Base-by-base conservation (phyloP, 768 basidiomycete species). In the Hortiboletus campestris region DNA sequence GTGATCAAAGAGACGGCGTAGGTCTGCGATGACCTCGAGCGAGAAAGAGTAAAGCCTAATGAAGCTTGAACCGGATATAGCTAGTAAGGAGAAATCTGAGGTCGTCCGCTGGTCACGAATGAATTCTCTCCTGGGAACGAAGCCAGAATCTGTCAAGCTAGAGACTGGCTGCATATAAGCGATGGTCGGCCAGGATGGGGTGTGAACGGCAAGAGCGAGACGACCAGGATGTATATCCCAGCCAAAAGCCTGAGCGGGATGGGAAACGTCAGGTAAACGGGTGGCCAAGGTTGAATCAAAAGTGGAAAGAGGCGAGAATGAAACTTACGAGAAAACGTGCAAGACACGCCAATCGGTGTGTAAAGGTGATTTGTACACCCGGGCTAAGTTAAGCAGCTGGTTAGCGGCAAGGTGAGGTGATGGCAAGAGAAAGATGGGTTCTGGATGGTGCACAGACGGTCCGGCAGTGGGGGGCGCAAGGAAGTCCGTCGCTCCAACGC, bases 91-190 rank as follows among this genome's bases (percentile, higher is more conserved):
- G 69, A 91, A 91, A 19, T 82, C 73, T 63, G 82, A 88, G 16
- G 79, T 75, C 9, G 67, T 63, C 51, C 74, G 76, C 49, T 78
- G 78, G 63, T 87, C 82, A 35, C 79, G 82, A 56, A 86, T 72
- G 69, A 91, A 91, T 72, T 91, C 89, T 65, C 82, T 85, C 64
- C 89, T 74, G 20, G 89, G 89, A 35, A 78, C 77, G 59, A 90
- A 86, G 50, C 77, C 75, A 59, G 77, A 69, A 48, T 81, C 80
- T 51, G 79, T 62, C 51, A 68, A 58, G 39, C 53, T 61, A 49
- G 72, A 64, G 54, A 56, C 66, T 59, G 64, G 68, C 51, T 68
- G 70, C 70, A 72, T 71, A 61, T 64, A 58, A 59, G 50, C 51
- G 66, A 62, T 56, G 57, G 63, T 35, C 61, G 46, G 56, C 67